Percentiles rank a stretch among this genome's conserved stretches.
Evolutionary conservation across 345 rosid species (phyloP).

Genomic region (Mercurialis annua): DNA sequence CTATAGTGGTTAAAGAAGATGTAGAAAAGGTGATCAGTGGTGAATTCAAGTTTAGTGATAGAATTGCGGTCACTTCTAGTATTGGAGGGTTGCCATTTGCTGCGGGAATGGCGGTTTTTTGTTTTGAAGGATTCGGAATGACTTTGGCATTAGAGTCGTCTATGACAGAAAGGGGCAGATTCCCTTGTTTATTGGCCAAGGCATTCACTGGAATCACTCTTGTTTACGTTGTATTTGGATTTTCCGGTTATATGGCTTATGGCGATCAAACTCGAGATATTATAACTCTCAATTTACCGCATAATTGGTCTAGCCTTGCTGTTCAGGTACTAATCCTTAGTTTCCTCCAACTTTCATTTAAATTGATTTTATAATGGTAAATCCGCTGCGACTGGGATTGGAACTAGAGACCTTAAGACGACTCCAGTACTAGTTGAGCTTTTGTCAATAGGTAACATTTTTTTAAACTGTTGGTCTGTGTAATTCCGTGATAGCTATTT

Average conservation of each 20-base stretch:
- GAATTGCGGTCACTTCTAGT: slow-evolving; percentile 53
- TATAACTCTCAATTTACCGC: slow-evolving; percentile 75
- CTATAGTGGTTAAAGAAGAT: slow-evolving; percentile 69
- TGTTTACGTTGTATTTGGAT: slow-evolving; percentile 65
- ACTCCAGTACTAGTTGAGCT: no score
- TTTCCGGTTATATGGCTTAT: slow-evolving; percentile 85
- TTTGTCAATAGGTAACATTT: no score
- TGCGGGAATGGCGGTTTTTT: slow-evolving; percentile 84
- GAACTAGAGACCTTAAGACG: no score
- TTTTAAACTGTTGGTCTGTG: no score
- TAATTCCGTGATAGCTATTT: neutral
- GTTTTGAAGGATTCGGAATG: slow-evolving; percentile 96
- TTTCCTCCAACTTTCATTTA: neutral
- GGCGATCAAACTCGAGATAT: slow-evolving; percentile 81
- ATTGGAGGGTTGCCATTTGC: slow-evolving; percentile 83
- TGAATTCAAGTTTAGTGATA: slow-evolving; percentile 65
- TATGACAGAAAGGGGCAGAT: slow-evolving; percentile 62
- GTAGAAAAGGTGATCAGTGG: slow-evolving; percentile 48
- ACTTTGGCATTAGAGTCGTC: slow-evolving; percentile 79
- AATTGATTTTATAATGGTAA: no score
- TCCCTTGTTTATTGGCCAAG: slow-evolving; percentile 56
- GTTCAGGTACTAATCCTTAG: slow-evolving; percentile 50
- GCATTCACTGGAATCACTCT: slow-evolving; percentile 61
- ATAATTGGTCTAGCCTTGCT: slow-evolving; percentile 61
- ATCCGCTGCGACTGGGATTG: no score